Conservation (phyloP, 768 basidiomycete genomes). For the Leccinum pellstonianum region DNA sequence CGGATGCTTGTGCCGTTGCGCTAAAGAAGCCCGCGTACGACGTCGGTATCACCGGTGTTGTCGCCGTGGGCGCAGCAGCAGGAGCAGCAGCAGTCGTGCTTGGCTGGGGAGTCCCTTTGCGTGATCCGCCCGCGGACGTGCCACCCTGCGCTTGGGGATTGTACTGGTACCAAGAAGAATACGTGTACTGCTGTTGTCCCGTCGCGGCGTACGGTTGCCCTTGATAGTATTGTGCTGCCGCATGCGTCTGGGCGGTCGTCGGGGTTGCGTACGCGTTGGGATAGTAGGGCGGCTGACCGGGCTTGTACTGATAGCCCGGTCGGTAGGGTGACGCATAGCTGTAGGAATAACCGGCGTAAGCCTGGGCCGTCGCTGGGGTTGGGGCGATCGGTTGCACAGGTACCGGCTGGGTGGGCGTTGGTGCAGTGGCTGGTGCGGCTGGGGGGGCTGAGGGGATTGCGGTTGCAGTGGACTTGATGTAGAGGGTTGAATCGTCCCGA, state of each 20-base stretch:
- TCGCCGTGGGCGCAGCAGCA: conserved; percentile 23
- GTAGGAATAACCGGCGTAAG: conserved; percentile 35
- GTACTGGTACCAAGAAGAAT: conserved; percentile 46
- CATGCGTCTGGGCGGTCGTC: conserved; percentile 27
- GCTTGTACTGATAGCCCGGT: conserved; percentile 37
- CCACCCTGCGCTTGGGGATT: conserved; percentile 31
- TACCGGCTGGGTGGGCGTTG: conserved; percentile 31
- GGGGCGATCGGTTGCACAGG: conserved; percentile 24
- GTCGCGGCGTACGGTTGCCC: conserved; percentile 35
- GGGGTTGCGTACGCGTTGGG: conserved; percentile 28
- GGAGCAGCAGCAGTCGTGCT: conserved; percentile 15
- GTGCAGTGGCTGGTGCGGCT: conserved; percentile 34
- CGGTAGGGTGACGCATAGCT: conserved; percentile 37
- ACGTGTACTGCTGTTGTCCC: conserved; percentile 42
- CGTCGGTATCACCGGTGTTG: conserved; percentile 32
- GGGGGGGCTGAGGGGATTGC: conserved; percentile 33
- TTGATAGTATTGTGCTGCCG: conserved; percentile 36
- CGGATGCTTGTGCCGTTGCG: conserved; percentile 27
- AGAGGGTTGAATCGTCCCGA: conserved; percentile 73
- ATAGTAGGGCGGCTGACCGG: conserved; percentile 36
- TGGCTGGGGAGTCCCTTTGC: conserved; percentile 47
- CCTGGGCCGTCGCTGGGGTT: conserved; percentile 29
- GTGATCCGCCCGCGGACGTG: conserved; percentile 31
- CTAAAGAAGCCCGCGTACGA: conserved; percentile 45
- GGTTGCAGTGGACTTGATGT: conserved; percentile 49